Percentiles rank a stretch among this genome's conserved stretches.
Evolutionary conservation across 2,329 filamentous ascomycete species (phyloP).

Genomic region (Talaromyces islandicus): DNA sequence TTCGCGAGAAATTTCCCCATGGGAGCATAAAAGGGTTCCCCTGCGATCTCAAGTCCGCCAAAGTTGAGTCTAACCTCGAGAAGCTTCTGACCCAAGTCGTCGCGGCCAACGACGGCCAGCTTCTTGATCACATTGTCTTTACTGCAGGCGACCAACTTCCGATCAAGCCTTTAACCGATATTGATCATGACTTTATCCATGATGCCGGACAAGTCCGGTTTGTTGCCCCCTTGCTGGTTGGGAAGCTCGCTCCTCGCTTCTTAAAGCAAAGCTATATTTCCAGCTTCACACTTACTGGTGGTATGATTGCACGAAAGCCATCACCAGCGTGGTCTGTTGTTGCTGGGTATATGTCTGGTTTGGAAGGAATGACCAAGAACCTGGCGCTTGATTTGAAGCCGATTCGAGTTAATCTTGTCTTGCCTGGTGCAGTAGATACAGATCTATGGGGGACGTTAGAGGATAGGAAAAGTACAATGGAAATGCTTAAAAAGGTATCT

Average conservation of each 20-base stretch:
- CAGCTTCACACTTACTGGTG: conserved; percentile 54
- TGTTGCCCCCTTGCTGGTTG: conserved; percentile 41
- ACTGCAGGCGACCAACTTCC: conserved; percentile 49
- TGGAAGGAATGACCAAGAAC: conserved; percentile 49
- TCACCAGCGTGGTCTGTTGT: conserved; percentile 24
- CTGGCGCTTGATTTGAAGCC: conserved; percentile 60
- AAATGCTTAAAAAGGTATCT: conserved; percentile 10
- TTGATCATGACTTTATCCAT: conserved; percentile 18
- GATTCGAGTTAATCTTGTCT: conserved; percentile 57
- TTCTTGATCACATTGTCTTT: conserved; percentile 52
- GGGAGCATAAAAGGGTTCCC: conserved; percentile 39
- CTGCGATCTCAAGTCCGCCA: conserved; percentile 43
- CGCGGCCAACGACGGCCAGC: conserved; percentile 1
- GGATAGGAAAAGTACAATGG: not conserved
- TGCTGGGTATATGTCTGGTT: conserved; percentile 18
- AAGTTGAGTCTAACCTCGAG: conserved; percentile 11
- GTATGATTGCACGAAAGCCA: conserved; percentile 33
- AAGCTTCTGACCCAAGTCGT: not conserved
- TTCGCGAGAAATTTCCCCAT: conserved; percentile 43
- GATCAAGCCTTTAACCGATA: conserved; percentile 20
- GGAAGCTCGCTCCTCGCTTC: conserved; percentile 44
- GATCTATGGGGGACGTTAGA: conserved; percentile 28
- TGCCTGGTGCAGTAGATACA: conserved; percentile 50
- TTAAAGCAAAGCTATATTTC: conserved; percentile 37
- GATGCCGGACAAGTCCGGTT: conserved; percentile 26